Evolutionary conservation across 805 yeast species (phyloP), one percentile per base, ranked within the genome.

Genomic region (Candida gorgasii): DNA sequence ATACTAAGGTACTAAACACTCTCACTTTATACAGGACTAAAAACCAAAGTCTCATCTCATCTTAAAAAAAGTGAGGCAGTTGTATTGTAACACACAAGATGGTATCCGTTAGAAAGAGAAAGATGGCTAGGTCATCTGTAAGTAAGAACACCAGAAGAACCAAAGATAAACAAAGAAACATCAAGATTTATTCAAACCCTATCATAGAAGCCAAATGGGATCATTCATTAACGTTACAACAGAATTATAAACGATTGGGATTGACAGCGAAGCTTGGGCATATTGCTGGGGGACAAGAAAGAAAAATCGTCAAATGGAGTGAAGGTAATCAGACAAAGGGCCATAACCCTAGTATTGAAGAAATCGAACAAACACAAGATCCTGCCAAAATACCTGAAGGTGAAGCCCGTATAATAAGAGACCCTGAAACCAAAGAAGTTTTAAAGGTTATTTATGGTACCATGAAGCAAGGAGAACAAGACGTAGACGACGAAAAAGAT

Each of bases 191-290:
- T 36, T 73, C 86, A 0, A 88, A 89, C 58, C 86, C 95, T 1
- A 78, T 93, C 48, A 86, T 93, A 48, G 95, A 89, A 4, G 86
- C 80, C 24, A 78, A 89, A 62, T 93, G 99, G 99, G 96, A 93
- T 64, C 77, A 81, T 45, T 76, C 78, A 9, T 72, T 84, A 43
- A 90, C 98, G 0, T 67, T 90, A 46, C 75, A 80, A 40, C 98
- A 93, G 60, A 93, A 93, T 62, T 92, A 93, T 66, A 82, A 83
- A 53, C 79, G 73, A 49, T 67, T 93, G 20, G 99, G 99, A 3
- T 70, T 93, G 40, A 71, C 80, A 27, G 73, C 86, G 8, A 79
- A 80, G 51, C 63, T 90, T 27, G 84, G 85, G 18, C 68, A 63
- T 13, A 72, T 80, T 1, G 80, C 95, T 1, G 98, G 97, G 46